These are phyloP conservation scores for Aphanomyces invadans DNA, from an alignment of 352 stramenopile genomes.

Conservation along the genomic window DNA sequence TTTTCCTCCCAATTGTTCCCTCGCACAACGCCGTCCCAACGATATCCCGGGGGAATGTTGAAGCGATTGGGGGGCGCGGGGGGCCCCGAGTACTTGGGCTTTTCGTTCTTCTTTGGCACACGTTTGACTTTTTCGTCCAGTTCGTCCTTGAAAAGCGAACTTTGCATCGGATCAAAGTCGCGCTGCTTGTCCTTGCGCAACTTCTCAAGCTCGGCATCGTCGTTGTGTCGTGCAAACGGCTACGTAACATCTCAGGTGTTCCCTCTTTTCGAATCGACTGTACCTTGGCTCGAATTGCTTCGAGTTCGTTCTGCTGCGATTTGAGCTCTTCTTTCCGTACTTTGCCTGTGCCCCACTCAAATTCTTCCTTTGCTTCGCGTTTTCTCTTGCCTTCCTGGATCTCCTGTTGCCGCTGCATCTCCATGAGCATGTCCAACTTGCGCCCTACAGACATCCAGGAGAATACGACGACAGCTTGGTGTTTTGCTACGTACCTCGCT, in stretches of 20 bases:
- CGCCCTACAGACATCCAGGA: conserved; percentile 26
- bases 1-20: conserved; percentile 95
- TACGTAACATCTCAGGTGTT: too few species aligned
- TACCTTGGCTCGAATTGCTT: conserved; percentile 49
- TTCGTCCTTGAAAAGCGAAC: conserved; percentile 60
- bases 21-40: conserved; percentile 97
- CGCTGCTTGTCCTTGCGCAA: conserved; percentile 48
- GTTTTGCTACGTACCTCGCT: conserved; percentile 42
- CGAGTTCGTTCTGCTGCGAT: conserved; percentile 47
- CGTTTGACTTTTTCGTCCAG: conserved; percentile 30
- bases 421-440: conserved; percentile 81
- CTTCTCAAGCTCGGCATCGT: conserved; percentile 63
- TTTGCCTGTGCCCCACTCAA: conserved; percentile 76
- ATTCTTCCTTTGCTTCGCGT: conserved; percentile 68
- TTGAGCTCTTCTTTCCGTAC: conserved; percentile 66
- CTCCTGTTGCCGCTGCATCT: conserved; percentile 75
- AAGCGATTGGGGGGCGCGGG: conserved; percentile 78
- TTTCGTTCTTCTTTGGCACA: conserved; percentile 48
- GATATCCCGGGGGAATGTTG: conserved; percentile 91
- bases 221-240: conserved; percentile 57
- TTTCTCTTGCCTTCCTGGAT: conserved; percentile 66
- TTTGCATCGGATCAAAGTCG: conserved; percentile 73
- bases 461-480: too few species aligned
- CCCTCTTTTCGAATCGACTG: background rate
- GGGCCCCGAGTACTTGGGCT: conserved; percentile 62